Base-by-base conservation (phyloP, 306 rosid species). In the Geum urbanum region DNA sequence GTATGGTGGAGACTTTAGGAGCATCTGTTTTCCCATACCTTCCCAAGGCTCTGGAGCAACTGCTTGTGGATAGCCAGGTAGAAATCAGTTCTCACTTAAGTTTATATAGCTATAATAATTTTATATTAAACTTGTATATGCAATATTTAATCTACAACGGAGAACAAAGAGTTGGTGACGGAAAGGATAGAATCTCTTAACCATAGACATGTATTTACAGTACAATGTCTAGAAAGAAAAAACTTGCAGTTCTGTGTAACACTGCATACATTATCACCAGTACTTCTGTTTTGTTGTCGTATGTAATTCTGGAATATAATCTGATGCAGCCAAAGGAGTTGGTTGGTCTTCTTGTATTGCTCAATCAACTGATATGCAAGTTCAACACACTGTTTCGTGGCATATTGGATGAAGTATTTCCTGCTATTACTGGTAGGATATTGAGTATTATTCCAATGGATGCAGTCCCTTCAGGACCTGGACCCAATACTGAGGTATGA, bases 1-100 rank as follows among this genome's bases (percentile, higher is more conserved):
- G 99, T 47, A 94, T 94, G 99, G 97, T 94, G 72, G 99, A 91
- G 16, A 91, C 95, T 49, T 79, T 94, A 44, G 99, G 99, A 40
- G 74, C 86, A 73, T 88, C 91, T 72, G 96, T 94, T 48, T 84
- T 94, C 76, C 99, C 99, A 6, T 94, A 79, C 86, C 95, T 94
- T 65, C 97, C 97, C 14, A 94, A 84, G 86, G 97, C 97, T 64
- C 55, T 91, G 78, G 92, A 84, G 81, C 97, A 87, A 69, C 83
- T 91, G 84, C 97, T 94, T 80, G 87, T 76, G 58, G 95, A 88
- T 76, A 91, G 87, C 54, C 95, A 94, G 96, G 99, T 94, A 82
- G 41, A 76, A 52, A 27, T 64, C 45, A 51, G 61, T 60, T 73
- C 74, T 76, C 14, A 10, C 27, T 11, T 14, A 56, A 6, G 20